Evolutionary conservation across 331 rosid species (phyloP).

Genomic region (Malus hybrid): DNA sequence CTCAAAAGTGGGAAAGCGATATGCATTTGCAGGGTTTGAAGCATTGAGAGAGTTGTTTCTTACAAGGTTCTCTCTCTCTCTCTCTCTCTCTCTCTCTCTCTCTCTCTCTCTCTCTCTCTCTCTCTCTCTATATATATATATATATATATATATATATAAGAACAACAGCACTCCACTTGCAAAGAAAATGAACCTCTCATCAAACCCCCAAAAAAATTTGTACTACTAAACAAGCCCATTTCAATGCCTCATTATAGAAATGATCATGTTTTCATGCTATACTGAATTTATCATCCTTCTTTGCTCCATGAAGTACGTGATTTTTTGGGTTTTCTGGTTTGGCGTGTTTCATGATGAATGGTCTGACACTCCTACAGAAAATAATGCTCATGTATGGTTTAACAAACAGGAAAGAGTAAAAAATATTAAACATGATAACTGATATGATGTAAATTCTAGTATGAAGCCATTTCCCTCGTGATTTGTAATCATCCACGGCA

Average conservation of each 20-base stretch:
- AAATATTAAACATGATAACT: background rate
- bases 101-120: background rate
- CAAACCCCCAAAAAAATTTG: background rate
- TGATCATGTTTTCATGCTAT: background rate
- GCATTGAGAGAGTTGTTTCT: constrained; percentile 76
- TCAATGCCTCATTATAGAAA: background rate
- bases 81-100: background rate
- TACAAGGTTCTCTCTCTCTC: constrained; percentile 43
- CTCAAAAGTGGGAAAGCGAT: constrained; percentile 95
- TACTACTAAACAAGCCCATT: background rate
- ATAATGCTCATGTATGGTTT: background rate
- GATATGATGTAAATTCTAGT: background rate
- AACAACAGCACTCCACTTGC: background rate
- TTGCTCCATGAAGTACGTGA: background rate
- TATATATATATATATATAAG: background rate
- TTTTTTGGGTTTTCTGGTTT: background rate
- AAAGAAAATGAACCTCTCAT: background rate
- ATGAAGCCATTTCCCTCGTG: background rate
- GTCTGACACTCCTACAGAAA: background rate
- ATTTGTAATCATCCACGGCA: background rate
- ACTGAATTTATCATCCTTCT: background rate
- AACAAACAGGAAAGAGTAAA: background rate
- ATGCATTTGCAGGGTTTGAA: constrained; percentile 86
- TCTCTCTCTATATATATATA: no score
- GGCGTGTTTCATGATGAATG: background rate